phyloP scores from a whole-genome alignment of 805 yeast species.

The Starmerella khaoyaiensis region DNA sequence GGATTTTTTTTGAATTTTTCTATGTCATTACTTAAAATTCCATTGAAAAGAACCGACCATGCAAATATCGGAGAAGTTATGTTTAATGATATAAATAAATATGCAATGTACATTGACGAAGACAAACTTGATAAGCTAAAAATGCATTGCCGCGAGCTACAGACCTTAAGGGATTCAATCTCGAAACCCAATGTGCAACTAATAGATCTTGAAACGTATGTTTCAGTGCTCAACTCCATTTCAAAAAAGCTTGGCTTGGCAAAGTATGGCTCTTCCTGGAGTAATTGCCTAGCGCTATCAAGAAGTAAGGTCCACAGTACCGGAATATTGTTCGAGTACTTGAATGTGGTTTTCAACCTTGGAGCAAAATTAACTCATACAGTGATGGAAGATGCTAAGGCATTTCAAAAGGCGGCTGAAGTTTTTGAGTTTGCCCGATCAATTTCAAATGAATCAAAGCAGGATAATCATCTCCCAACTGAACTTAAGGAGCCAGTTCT shows the following conservation, averaged over 20 bases:
- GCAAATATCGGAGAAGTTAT: not conserved
- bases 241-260: not conserved
- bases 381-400: slow-evolving; percentile 23
- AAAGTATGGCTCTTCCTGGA: slow-evolving; percentile 39
- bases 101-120: not conserved
- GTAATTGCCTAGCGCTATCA: slow-evolving; percentile 48
- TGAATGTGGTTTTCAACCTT: slow-evolving; percentile 54
- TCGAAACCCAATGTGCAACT: not conserved
- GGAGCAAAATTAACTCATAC: slow-evolving; percentile 50
- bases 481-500: too few relatives aligned
- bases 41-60: not conserved
- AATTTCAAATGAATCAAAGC: too few relatives aligned
- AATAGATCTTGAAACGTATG: slow-evolving; percentile 1
- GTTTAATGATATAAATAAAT: not conserved
- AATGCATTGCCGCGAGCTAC: slow-evolving; percentile 3
- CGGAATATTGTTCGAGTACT: slow-evolving; percentile 47
- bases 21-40: too few relatives aligned
- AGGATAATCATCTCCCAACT: too few relatives aligned
- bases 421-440: not conserved
- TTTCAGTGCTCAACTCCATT: not conserved
- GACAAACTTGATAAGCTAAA: not conserved
- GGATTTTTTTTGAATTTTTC: too few relatives aligned
- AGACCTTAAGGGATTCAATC: slow-evolving; percentile 1
- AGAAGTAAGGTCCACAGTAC: slow-evolving; percentile 34
- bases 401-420: slow-evolving; percentile 4